phyloP scores from a whole-genome alignment of 2,329 filamentous ascomycete species.

The Pseudogymnoascus verrucosus region DNA sequence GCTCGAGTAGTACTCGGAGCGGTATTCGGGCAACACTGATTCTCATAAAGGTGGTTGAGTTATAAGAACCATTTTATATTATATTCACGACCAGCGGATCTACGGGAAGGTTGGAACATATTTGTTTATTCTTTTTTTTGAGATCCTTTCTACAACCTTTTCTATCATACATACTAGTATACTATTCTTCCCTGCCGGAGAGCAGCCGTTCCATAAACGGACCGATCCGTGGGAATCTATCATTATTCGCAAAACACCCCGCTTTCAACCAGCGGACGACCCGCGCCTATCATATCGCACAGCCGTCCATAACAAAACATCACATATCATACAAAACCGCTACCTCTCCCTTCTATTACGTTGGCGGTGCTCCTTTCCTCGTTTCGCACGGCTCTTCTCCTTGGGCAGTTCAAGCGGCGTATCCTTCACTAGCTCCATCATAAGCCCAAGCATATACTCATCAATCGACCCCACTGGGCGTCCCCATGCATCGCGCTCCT shows the following conservation, averaged over 20 bases:
- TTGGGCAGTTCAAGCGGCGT: conserved; percentile 55
- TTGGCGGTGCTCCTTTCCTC: conserved; percentile 21
- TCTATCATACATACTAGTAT: conserved; percentile 2
- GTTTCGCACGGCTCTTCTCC: conserved; percentile 57
- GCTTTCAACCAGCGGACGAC: background rate
- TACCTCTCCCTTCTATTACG: background rate
- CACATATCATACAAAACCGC: background rate
- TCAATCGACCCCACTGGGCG: conserved; percentile 56
- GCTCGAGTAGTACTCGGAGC: too few relatives aligned
- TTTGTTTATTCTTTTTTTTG: background rate
- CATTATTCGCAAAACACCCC: conserved; percentile 5
- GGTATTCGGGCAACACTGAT: too few relatives aligned
- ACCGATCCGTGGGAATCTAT: background rate
- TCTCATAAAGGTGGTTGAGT: background rate
- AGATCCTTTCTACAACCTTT: background rate
- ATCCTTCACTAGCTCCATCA: conserved; percentile 53
- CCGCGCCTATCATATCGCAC: background rate
- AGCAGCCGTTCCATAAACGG: background rate
- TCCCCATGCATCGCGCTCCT: conserved; percentile 53
- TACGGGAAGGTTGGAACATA: background rate
- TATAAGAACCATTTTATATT: background rate
- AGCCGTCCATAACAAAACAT: background rate
- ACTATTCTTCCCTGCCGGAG: background rate
- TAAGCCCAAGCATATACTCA: conserved; percentile 64
- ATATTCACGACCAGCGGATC: background rate